Conservation (phyloP, 768 basidiomycete genomes). For the Tulasnella sp. region DNA sequence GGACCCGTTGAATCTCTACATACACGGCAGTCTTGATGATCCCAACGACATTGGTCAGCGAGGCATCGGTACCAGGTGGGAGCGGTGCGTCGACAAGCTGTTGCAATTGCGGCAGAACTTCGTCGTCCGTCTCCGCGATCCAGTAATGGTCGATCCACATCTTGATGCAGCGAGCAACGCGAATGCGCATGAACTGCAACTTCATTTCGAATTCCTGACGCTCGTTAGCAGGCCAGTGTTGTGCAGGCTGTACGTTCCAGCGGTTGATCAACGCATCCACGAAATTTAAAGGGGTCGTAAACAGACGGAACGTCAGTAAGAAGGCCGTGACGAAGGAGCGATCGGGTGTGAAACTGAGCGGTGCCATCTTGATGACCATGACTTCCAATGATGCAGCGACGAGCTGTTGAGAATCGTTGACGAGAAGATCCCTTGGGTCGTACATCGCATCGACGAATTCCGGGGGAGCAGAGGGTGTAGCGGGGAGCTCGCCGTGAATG, state of each 20-base stretch:
- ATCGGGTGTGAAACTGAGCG: slow-evolving; percentile 87
- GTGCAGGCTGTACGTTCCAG: slow-evolving; percentile 70
- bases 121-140: slow-evolving; percentile 69
- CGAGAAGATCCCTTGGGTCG: slow-evolving; percentile 75
- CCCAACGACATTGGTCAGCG: slow-evolving; percentile 5
- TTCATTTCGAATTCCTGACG: slow-evolving; percentile 73
- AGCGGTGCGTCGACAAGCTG: slow-evolving; percentile 13
- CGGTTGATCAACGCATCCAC: slow-evolving; percentile 72
- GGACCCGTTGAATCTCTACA: not conserved
- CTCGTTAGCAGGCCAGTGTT: slow-evolving; percentile 52
- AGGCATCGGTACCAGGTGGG: slow-evolving; percentile 2
- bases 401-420: slow-evolving; percentile 84
- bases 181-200: slow-evolving; percentile 82
- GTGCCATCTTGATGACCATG: slow-evolving; percentile 96
- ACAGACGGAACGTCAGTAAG: slow-evolving; percentile 92
- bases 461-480: slow-evolving; percentile 42
- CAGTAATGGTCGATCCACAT: slow-evolving; percentile 91
- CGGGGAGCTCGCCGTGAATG: slow-evolving; percentile 49
- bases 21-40: not conserved
- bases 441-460: slow-evolving; percentile 40
- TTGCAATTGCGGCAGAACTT: slow-evolving; percentile 42
- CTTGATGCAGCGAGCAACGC: slow-evolving; percentile 91
- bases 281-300: slow-evolving; percentile 72
- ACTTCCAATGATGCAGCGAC: slow-evolving; percentile 86
- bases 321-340: slow-evolving; percentile 82